Conservation (phyloP, 805 yeast species). For the Jamesozyma piceae region DNA sequence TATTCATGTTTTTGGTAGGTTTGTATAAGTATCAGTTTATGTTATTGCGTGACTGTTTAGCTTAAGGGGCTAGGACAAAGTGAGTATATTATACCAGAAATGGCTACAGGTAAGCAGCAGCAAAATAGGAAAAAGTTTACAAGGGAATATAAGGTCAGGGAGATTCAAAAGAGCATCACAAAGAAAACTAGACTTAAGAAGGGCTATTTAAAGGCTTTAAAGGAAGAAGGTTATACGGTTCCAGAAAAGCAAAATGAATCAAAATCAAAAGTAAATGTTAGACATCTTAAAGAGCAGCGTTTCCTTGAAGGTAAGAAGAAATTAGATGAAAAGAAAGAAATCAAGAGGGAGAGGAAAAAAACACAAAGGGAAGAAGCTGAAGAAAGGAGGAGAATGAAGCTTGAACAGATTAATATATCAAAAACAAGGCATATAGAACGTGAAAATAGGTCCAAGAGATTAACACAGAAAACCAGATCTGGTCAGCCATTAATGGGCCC, state of each 20-base stretch:
- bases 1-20: too few relatives aligned
- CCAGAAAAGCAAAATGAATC: constrained; percentile 33
- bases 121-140: constrained; percentile 31
- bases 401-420: constrained; percentile 27
- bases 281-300: constrained; percentile 17
- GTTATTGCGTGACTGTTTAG: too few relatives aligned
- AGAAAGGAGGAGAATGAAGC: constrained; percentile 37
- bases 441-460: constrained; percentile 36
- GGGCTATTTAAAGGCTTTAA: constrained; percentile 68
- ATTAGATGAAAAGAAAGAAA: constrained; percentile 30
- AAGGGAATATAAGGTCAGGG: constrained; percentile 38
- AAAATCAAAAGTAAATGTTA: constrained; percentile 12
- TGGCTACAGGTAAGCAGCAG: constrained; percentile 22
- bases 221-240: constrained; percentile 54
- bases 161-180: constrained; percentile 65
- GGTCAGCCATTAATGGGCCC: constrained; percentile 95
- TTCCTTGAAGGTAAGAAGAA: constrained; percentile 20
- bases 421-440: constrained; percentile 34
- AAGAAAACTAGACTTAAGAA: constrained; percentile 77
- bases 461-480: constrained; percentile 47
- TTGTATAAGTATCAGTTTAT: too few relatives aligned
- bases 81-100: constrained; percentile 4
- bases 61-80: too few relatives aligned
- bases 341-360: constrained; percentile 30
- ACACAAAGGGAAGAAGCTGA: constrained; percentile 25